These are phyloP conservation scores for Neurospora sp. DNA, from an alignment of 495 filamentous ascomycete species.

Conservation along the genomic window DNA sequence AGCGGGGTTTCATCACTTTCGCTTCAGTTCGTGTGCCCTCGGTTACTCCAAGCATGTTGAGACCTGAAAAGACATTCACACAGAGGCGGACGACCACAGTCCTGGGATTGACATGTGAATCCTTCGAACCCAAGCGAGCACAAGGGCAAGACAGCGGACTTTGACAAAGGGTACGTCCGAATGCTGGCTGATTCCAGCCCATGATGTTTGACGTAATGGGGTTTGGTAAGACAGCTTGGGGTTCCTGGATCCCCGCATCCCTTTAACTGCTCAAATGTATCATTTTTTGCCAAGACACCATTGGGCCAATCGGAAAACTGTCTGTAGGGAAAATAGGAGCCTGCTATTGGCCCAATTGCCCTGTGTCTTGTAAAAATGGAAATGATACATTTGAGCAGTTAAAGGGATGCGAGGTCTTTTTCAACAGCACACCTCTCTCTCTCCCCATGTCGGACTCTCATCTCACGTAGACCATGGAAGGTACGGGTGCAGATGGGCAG, in stretches of 20 bases:
- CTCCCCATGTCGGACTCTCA: neutral
- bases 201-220: neutral
- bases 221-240: neutral
- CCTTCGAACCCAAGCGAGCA: neutral
- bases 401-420: neutral
- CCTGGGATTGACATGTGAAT: neutral
- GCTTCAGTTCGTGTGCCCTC: neutral
- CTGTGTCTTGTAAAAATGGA: too few relatives aligned
- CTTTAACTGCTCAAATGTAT: too few relatives aligned
- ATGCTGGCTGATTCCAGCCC: neutral
- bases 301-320: too few relatives aligned
- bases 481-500: neutral
- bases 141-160: neutral
- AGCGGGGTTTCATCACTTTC: neutral
- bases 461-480: neutral
- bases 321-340: too few relatives aligned
- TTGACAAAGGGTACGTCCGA: neutral
- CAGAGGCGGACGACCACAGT: neutral
- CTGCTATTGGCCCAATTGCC: too few relatives aligned
- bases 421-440: neutral
- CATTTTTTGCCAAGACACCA: too few relatives aligned
- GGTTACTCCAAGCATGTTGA: neutral
- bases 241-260: neutral
- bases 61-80: neutral
- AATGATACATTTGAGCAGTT: too few relatives aligned